phyloP scores from a whole-genome alignment of 2,329 filamentous ascomycete genomes.

The Bipolaris oryzae region DNA sequence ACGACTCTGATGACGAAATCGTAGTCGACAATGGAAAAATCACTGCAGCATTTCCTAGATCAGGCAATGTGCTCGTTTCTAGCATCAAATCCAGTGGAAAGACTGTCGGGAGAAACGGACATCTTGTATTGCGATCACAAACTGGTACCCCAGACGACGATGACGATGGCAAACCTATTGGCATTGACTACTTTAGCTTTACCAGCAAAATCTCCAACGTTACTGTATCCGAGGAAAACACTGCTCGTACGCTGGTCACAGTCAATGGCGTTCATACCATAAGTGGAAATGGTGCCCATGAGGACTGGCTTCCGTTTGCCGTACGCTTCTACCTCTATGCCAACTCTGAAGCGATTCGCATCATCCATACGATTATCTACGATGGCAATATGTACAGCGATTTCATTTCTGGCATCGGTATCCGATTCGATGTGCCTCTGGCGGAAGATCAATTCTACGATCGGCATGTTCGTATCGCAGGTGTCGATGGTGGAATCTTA shows the following conservation, averaged over 20 bases:
- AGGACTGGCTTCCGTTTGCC: conserved; percentile 61
- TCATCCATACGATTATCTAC: conserved; percentile 63
- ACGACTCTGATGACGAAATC: conserved; percentile 30
- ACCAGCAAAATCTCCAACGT: conserved; percentile 60
- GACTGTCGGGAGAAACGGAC: conserved; percentile 45
- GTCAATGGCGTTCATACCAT: conserved; percentile 48
- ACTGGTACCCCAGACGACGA: conserved; percentile 52
- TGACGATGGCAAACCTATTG: conserved; percentile 43
- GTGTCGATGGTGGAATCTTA: conserved; percentile 61
- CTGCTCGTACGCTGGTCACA: conserved; percentile 57
- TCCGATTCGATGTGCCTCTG: conserved; percentile 63
- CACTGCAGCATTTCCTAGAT: conserved; percentile 41
- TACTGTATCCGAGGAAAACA: conserved; percentile 53
- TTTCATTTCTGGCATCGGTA: conserved; percentile 61
- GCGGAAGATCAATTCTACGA: conserved; percentile 61
- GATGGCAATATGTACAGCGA: conserved; percentile 58
- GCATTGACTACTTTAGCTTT: conserved; percentile 55
- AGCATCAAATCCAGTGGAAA: conserved; percentile 50
- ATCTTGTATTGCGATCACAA: conserved; percentile 61
- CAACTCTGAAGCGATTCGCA: conserved; percentile 60
- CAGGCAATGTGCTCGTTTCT: conserved; percentile 39
- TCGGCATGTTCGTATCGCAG: conserved; percentile 64
- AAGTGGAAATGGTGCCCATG: conserved; percentile 41
- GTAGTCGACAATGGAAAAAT: conserved; percentile 44
- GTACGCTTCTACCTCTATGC: conserved; percentile 66